Conservation (phyloP, 805 yeast species). For the Zygoascus biomembranicola region DNA sequence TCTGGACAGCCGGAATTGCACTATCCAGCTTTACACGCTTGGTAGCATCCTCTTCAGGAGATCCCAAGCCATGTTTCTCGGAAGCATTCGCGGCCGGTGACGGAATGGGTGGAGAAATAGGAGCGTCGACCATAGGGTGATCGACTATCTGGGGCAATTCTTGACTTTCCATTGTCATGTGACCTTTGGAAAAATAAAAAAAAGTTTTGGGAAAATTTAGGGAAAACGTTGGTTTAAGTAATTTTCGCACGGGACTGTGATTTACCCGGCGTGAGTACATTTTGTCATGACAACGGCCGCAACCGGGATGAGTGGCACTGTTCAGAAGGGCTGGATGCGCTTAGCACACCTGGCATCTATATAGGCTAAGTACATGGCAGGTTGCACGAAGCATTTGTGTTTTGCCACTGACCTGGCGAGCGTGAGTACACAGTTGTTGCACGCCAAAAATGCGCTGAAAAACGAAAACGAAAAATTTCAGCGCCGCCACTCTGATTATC, state of each 20-base stretch:
- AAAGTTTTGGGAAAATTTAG: not conserved
- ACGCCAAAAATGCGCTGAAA: not conserved
- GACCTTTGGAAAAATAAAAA: slow-evolving; percentile 3
- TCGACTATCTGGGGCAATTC: not conserved
- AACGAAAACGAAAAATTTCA: not conserved
- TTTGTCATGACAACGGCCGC: not conserved
- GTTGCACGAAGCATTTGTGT: not conserved
- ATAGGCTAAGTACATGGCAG: not conserved
- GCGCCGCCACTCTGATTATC: not conserved
- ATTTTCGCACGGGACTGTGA: slow-evolving; percentile 1
- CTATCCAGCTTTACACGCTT: not conserved
- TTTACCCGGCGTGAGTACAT: not conserved
- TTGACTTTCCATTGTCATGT: slow-evolving; percentile 1
- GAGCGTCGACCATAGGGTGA: slow-evolving; percentile 4
- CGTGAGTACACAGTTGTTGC: not conserved
- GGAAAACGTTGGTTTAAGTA: slow-evolving; percentile 3
- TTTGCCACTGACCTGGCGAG: not conserved
- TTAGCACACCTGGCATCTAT: not conserved
- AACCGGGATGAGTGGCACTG: not conserved
- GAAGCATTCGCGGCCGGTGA: slow-evolving; percentile 6
- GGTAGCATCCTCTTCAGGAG: not conserved
- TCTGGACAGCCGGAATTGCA: not conserved
- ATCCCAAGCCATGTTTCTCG: not conserved
- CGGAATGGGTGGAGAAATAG: slow-evolving; percentile 15
- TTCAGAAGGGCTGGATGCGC: not conserved